Evolutionary conservation across 2,329 filamentous ascomycete species (phyloP).

Genomic region (Mycogone perniciosa): DNA sequence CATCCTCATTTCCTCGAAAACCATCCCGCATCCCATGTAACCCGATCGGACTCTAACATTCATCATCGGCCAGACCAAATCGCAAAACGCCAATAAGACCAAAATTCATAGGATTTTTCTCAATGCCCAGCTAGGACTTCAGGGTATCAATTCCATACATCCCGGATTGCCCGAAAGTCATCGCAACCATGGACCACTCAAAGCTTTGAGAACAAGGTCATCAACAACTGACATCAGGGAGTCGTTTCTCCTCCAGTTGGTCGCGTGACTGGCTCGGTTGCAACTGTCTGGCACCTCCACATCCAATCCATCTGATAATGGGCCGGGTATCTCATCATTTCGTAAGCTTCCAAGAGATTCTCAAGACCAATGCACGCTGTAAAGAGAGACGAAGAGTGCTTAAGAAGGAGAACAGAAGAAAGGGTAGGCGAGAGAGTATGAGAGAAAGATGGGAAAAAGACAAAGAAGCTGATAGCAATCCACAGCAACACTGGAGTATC

Average conservation of each 20-base stretch:
- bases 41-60: not conserved
- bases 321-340: conserved; percentile 1
- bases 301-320: conserved; percentile 7
- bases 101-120: not conserved
- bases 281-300: not conserved
- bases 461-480: not conserved
- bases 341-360: not conserved
- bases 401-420: not conserved
- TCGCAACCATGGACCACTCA: not conserved
- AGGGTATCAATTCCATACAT: not conserved
- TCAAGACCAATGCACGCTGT: not conserved
- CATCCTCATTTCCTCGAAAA: no score
- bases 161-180: not conserved
- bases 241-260: no score
- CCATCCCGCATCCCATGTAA: no score
- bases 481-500: not conserved
- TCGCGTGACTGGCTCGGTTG: no score
- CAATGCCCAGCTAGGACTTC: not conserved
- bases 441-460: not conserved
- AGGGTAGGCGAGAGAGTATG: not conserved
- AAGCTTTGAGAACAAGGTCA: not conserved
- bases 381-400: not conserved
- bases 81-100: not conserved
- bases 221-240: no score
- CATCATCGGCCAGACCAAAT: not conserved